Evolutionary conservation across 257 asterid species (phyloP).

Genomic region (Fraxinus anomala): DNA sequence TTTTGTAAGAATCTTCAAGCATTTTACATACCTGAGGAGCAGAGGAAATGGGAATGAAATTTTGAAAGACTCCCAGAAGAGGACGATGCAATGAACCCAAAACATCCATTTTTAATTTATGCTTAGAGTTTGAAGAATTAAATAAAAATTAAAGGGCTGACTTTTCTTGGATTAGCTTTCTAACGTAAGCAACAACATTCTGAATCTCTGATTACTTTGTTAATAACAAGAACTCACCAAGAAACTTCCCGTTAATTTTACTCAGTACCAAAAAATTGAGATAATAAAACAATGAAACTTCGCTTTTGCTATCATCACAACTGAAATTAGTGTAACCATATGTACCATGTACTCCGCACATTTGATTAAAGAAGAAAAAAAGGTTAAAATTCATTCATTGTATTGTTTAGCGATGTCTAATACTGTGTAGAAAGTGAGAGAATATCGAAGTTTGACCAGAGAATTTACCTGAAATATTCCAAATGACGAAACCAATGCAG

Average conservation of each 20-base stretch:
- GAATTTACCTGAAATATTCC: background rate
- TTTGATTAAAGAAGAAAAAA: too few species aligned
- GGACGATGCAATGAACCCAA: background rate
- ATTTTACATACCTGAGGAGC: conserved; percentile 21
- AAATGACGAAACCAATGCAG: background rate
- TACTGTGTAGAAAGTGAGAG: background rate
- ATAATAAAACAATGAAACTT: background rate
- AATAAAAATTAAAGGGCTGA: conserved; percentile 24
- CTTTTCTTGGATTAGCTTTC: conserved; percentile 21
- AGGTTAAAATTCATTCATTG: background rate
- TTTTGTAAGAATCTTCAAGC: background rate
- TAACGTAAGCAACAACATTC: conserved; percentile 18
- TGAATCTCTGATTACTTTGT: background rate
- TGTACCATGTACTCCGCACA: background rate
- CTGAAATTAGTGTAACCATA: background rate
- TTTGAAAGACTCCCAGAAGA: background rate
- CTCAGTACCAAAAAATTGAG: conserved; percentile 3
- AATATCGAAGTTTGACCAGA: background rate
- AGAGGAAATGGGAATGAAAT: conserved; percentile 14
- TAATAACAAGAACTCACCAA: conserved; percentile 21
- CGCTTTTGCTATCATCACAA: background rate
- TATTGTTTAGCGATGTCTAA: background rate
- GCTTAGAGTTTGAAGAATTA: too few species aligned
- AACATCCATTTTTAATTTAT: conserved; percentile 11
- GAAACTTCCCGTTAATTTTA: background rate